Base-by-base conservation (phyloP, 2,329 filamentous ascomycete species). In the Aquanectria penicillioides region DNA sequence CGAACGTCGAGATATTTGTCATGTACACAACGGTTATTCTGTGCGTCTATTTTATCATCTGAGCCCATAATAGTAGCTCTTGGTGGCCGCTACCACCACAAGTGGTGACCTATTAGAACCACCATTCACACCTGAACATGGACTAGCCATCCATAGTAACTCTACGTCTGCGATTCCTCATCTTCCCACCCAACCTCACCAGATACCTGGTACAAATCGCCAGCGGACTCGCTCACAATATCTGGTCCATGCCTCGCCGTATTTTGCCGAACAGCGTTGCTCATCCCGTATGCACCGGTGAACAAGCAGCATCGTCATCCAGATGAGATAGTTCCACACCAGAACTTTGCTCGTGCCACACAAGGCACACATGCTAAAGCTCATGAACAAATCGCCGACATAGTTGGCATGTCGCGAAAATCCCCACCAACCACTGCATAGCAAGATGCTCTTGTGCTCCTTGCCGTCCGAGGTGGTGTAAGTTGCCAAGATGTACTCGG, bases 271-370 rank as follows among this genome's bases (percentile, higher is more conserved):
- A 34, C 79, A 81, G 8, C 80, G 70, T 48, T 74, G 73, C 65
- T 83, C 80, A 44, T 82, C 80, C 9, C 80, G 72, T 28, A 75
- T 72, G 40, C 79, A 81, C 6, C 80, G 73, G 65, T 83, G 79
- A 5, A 81, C 65, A 4, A 82, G 71, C 9, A 83, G 57, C 3
- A 74, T 54, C 0, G 74, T 75, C 77, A 82, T 81, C 63, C 77
- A 82, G 1, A 80, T 71, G 0, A 76, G 75, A 57, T 82, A 83
- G 1, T 71, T 74, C 78, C 79, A 83, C 0, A 79, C 78, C 3
- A 82, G 61, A 2, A 77, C 56, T 34, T 73, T 72, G 0, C 66
- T 66, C 6, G 71, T 68, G 4, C 79, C 78, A 28, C 73, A 78
- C 36, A 77, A 64, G 0, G 78, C 78, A 63, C 79, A 82, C 66